Conservation (phyloP, 345 rosid genomes). For the Gossypium turneri region DNA sequence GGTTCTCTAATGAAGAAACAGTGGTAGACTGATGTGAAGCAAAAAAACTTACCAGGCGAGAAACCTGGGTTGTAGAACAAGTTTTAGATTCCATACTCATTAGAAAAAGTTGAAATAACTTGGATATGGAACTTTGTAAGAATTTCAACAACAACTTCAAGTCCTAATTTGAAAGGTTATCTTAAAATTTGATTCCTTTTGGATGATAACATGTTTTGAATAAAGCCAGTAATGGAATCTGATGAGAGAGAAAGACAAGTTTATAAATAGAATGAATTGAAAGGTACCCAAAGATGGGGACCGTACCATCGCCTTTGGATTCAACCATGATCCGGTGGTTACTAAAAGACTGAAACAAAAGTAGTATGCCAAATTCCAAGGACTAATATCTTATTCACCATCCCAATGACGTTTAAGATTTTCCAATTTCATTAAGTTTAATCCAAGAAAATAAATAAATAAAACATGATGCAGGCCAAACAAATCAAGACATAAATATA, state of each 20-base stretch:
- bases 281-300: not conserved
- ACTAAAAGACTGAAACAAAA: not conserved
- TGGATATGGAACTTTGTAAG: not conserved
- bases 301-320: not conserved
- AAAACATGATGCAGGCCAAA: too few species aligned
- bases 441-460: too few species aligned
- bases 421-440: too few species aligned
- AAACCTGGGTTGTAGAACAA: not conserved
- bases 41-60: constrained; percentile 8
- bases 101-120: not conserved
- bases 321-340: not conserved
- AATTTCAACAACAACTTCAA: not conserved
- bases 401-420: too few species aligned
- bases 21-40: too few species aligned
- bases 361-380: not conserved
- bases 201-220: not conserved
- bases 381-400: not conserved
- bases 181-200: not conserved
- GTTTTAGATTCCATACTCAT: not conserved
- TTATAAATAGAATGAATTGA: too few species aligned
- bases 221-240: not conserved
- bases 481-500: too few species aligned
- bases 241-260: not conserved
- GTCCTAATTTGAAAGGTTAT: not conserved
- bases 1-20: too few species aligned